phyloP scores from a whole-genome alignment of 1,139 yeast genomes.

The Pichia sp. region DNA sequence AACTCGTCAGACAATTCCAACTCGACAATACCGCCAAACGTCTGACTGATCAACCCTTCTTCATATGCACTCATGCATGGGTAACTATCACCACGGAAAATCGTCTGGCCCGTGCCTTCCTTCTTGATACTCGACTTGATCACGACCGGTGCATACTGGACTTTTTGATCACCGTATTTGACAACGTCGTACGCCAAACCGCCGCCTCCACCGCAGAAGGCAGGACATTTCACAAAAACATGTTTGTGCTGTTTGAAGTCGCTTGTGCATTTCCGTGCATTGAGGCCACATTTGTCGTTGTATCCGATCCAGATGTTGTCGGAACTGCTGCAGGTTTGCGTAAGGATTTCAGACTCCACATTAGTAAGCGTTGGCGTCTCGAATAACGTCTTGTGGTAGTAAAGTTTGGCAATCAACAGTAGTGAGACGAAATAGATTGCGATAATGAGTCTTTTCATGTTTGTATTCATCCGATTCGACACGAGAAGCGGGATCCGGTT shows the following conservation, averaged over 20 bases:
- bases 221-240: slow-evolving; percentile 77
- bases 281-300: slow-evolving; percentile 72
- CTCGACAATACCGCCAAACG: slow-evolving; percentile 79
- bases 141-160: slow-evolving; percentile 70
- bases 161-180: slow-evolving; percentile 66
- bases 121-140: slow-evolving; percentile 66
- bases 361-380: slow-evolving; percentile 20
- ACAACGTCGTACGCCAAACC: slow-evolving; percentile 77
- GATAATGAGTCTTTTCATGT: neutral
- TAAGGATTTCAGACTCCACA: slow-evolving; percentile 24
- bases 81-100: slow-evolving; percentile 86
- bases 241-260: slow-evolving; percentile 42
- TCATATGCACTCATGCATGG: slow-evolving; percentile 92
- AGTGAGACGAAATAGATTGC: neutral
- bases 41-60: slow-evolving; percentile 73
- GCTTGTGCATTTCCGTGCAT: slow-evolving; percentile 53
- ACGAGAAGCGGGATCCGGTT: slow-evolving; percentile 34
- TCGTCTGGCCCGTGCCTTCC: slow-evolving; percentile 27
- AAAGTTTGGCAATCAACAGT: neutral
- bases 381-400: slow-evolving; percentile 37
- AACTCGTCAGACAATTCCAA: slow-evolving; percentile 44
- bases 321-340: slow-evolving; percentile 45
- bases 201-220: slow-evolving; percentile 71
- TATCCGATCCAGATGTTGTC: slow-evolving; percentile 67
- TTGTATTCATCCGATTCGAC: slow-evolving; percentile 15